Evolutionary conservation across 371 early-diverging fungal genomes (phyloP), one percentile per base, ranked within the genome.

Genomic region (Mycotypha africana): DNA sequence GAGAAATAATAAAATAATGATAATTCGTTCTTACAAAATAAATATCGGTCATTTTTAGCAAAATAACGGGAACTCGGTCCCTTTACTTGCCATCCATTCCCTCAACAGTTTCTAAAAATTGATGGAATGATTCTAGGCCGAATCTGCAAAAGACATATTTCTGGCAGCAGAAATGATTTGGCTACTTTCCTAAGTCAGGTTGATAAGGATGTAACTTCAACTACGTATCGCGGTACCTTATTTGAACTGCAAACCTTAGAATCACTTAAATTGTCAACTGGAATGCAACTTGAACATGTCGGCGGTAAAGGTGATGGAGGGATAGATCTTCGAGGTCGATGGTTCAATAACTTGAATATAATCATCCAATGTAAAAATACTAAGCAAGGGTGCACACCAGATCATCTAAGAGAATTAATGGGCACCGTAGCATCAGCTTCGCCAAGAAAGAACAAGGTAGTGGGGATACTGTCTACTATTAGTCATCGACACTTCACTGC

Each of bases 301-400:
- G 74, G 74, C 7, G 74, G 74, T 8, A 55, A 47, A 36, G 49
- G 61, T 8, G 74, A 73, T 42, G 51, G 67, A 17, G 74, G 74
- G 4, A 48, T 73, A 15, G 74, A 73, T 49, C 33, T 73, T 1
- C 38, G 61, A 28, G 74, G 74, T 3, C 23, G 38, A 4, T 73
- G 74, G 74, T 42, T 39, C 1, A 24, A 52, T 41, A n/a, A 42
- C n/a, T 34, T 40, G 23, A 24, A 26, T 37, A 30, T 60, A 11
- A 33, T 65, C 8, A 42, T 54, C 16, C 74, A 73, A 41, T 68
- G 69, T 44, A 68, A 73, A 42, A 64, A 64, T 25, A 38, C 53
- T 38, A 63, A 67, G 31, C 49, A 39, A 14, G 74, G 74, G 4
- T 67, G 65, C 36, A 64, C 60, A 12, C 74, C 74, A 21, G 70